phyloP scores from a whole-genome alignment of 768 basidiomycete genomes.

The Mycena polygramma region DNA sequence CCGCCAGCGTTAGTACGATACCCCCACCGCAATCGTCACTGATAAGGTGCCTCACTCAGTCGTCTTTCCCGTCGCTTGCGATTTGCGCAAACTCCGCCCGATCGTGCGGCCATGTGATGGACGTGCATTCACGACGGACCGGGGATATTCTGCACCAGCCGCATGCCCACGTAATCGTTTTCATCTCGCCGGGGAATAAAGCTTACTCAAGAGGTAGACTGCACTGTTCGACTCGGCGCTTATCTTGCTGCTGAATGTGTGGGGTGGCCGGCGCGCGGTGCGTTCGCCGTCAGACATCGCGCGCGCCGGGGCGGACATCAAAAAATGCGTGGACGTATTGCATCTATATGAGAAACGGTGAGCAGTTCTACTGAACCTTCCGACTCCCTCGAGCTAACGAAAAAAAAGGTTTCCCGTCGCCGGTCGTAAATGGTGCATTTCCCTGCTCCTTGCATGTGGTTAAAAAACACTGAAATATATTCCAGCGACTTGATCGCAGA shows the following conservation, averaged over 20 bases:
- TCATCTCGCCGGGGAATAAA: not conserved
- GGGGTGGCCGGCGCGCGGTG: slow-evolving; percentile 1
- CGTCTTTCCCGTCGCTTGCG: slow-evolving; percentile 52
- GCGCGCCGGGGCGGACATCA: slow-evolving; percentile 21
- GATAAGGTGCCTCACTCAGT: not conserved
- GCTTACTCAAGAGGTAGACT: not conserved
- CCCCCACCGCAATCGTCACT: not conserved
- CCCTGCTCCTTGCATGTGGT: not conserved
- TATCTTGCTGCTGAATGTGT: slow-evolving; percentile 27
- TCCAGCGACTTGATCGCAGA: slow-evolving; percentile 23
- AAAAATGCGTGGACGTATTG: slow-evolving; percentile 25
- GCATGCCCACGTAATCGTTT: slow-evolving; percentile 19
- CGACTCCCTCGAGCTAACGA: not conserved
- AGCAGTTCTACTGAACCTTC: not conserved
- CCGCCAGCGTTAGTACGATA: not conserved
- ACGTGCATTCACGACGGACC: slow-evolving; percentile 12
- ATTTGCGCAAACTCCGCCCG: slow-evolving; percentile 59
- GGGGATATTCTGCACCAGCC: slow-evolving; percentile 44
- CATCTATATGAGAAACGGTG: slow-evolving; percentile 20
- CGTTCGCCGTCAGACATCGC: slow-evolving; percentile 5
- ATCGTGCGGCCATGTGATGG: slow-evolving; percentile 55
- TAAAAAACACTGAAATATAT: not conserved
- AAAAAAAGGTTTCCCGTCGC: slow-evolving; percentile 9
- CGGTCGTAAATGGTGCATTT: slow-evolving; percentile 22
- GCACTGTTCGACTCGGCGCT: slow-evolving; percentile 26